These are phyloP conservation scores for Calocybe indica DNA, from an alignment of 768 basidiomycete genomes.

Conservation along the genomic window DNA sequence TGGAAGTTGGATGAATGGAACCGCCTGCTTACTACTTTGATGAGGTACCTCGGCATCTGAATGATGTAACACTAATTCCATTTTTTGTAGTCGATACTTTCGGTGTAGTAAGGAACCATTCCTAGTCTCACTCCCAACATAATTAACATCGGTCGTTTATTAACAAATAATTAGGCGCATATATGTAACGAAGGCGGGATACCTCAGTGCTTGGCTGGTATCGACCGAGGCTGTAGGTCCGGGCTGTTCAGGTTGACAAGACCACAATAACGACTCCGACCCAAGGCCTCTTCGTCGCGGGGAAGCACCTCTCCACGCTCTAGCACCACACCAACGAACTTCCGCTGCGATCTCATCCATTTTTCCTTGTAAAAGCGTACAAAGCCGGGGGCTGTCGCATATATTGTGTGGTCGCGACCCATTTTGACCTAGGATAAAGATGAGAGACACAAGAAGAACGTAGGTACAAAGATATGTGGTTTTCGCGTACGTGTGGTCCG, in stretches of 20 bases:
- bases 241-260: constrained; percentile 56
- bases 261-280: constrained; percentile 83
- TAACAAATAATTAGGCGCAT: constrained; percentile 1
- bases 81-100: constrained; percentile 1
- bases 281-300: constrained; percentile 62
- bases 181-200: constrained; percentile 2
- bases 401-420: constrained; percentile 94
- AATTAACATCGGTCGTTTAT: constrained; percentile 2
- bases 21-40: too few species aligned
- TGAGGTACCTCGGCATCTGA: too few species aligned
- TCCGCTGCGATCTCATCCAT: constrained; percentile 66
- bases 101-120: constrained; percentile 9
- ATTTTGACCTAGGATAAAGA: constrained; percentile 62
- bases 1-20: too few species aligned
- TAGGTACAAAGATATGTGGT: background rate
- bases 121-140: constrained; percentile 3
- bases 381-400: constrained; percentile 83
- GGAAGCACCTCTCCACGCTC: constrained; percentile 83
- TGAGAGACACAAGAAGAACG: constrained; percentile 4
- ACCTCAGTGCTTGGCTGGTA: constrained; percentile 11
- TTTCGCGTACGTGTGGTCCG: constrained; percentile 75
- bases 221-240: constrained; percentile 11
- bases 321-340: constrained; percentile 80
- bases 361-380: constrained; percentile 92
- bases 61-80: too few species aligned